Percentiles rank a stretch among this genome's conserved stretches.
These are phyloP conservation scores for Cercospora zeae-maydis DNA, from an alignment of 2,329 filamentous ascomycete species.

Conservation along the genomic window DNA sequence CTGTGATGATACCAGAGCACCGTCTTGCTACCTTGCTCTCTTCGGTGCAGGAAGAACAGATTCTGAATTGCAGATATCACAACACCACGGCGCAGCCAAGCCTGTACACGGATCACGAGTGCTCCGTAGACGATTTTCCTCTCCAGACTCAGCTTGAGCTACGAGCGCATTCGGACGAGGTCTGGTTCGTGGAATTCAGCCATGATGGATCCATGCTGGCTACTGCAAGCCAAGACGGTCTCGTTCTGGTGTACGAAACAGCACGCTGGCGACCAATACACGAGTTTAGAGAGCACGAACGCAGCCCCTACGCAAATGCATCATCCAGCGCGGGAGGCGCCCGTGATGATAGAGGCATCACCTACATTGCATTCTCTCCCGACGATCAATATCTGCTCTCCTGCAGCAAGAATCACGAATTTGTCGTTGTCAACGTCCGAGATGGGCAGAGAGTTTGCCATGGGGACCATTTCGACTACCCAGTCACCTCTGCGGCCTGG, in stretches of 20 bases:
- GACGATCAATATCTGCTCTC: slow-evolving; percentile 83
- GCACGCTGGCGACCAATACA: slow-evolving; percentile 62
- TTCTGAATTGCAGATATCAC: slow-evolving; percentile 82
- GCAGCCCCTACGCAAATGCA: slow-evolving; percentile 17
- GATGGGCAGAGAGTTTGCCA: slow-evolving; percentile 59
- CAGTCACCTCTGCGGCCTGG: slow-evolving; percentile 90
- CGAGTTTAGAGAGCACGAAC: slow-evolving; percentile 37
- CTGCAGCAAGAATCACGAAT: slow-evolving; percentile 53
- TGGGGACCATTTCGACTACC: slow-evolving; percentile 71
- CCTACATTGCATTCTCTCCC: slow-evolving; percentile 85
- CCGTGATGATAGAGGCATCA: slow-evolving; percentile 54
- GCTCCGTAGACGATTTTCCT: slow-evolving; percentile 76
- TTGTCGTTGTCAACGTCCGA: slow-evolving; percentile 33
- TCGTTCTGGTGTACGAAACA: slow-evolving; percentile 79
- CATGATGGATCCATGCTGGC: slow-evolving; percentile 79
- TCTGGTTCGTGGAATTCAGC: slow-evolving; percentile 90
- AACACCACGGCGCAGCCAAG: slow-evolving; percentile 76
- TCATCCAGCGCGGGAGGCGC: slow-evolving; percentile 14
- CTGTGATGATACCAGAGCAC: slow-evolving; percentile 93
- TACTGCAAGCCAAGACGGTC: slow-evolving; percentile 71
- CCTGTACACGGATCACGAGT: slow-evolving; percentile 83
- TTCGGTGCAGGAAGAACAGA: slow-evolving; percentile 79
- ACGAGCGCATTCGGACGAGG: slow-evolving; percentile 70
- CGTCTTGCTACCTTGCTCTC: slow-evolving; percentile 76
- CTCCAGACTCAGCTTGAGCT: slow-evolving; percentile 67